phyloP scores from a whole-genome alignment of 352 stramenopile species.

The Stramenopiles sp. region DNA sequence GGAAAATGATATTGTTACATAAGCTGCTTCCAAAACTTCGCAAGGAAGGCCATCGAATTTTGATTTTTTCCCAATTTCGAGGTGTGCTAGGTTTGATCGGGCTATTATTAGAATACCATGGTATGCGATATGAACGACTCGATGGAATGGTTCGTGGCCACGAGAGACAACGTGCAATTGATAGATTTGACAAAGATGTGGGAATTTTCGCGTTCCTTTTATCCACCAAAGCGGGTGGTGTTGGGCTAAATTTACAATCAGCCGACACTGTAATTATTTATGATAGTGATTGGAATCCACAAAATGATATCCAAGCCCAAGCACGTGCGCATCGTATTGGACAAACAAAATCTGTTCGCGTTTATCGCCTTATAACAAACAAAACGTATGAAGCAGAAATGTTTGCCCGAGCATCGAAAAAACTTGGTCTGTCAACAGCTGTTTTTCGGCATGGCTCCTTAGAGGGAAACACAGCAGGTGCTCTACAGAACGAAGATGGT shows the following conservation, averaged over 20 bases:
- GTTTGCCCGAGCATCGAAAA: conserved; percentile 96
- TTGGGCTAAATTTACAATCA: conserved; percentile 75
- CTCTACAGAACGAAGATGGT: conserved; percentile 50
- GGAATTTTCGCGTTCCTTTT: conserved; percentile 87
- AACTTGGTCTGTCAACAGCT: conserved; percentile 93
- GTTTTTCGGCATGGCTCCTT: conserved; percentile 42
- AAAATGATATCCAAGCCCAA: conserved; percentile 85
- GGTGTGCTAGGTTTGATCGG: conserved; percentile 93
- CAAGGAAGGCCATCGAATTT: conserved; percentile 86
- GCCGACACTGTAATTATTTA: conserved; percentile 94
- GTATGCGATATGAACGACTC: conserved; percentile 75
- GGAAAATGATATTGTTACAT: conserved; percentile 95
- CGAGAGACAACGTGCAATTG: conserved; percentile 90
- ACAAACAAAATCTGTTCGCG: conserved; percentile 64
- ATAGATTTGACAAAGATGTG: conserved; percentile 83
- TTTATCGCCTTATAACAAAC: conserved; percentile 77
- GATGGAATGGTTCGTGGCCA: conserved; percentile 88
- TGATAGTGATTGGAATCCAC: conserved; percentile 93
- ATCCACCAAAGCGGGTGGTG: conserved; percentile 80
- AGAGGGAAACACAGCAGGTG: conserved; percentile 25
- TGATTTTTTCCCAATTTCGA: conserved; percentile 98
- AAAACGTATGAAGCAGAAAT: conserved; percentile 98
- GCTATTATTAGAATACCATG: conserved; percentile 46
- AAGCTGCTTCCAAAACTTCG: conserved; percentile 94
- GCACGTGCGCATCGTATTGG: conserved; percentile 67